Percentiles rank a stretch among this genome's conserved stretches.
These are phyloP conservation scores for Penicillium malachiteum DNA, from an alignment of 495 filamentous ascomycete genomes.

Conservation along the genomic window DNA sequence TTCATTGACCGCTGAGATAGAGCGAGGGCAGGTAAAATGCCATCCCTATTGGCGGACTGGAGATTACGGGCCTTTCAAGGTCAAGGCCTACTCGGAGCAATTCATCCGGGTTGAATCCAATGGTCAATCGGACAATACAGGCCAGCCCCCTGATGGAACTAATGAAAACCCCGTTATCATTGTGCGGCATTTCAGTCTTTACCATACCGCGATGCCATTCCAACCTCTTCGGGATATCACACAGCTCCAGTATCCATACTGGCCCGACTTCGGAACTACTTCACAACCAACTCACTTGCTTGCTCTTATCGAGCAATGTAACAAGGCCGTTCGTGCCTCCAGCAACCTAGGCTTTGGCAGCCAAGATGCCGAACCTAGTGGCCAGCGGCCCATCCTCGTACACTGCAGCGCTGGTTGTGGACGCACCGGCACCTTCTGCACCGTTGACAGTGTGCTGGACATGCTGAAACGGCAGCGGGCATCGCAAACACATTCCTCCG, in stretches of 20 bases:
- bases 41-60: constrained; percentile 88
- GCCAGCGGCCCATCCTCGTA: constrained; percentile 74
- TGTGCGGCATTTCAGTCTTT: constrained; percentile 82
- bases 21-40: constrained; percentile 92
- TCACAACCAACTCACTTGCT: constrained; percentile 85
- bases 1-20: constrained; percentile 92
- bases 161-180: constrained; percentile 70
- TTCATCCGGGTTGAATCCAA: constrained; percentile 67
- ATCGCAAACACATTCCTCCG: constrained; percentile 6
- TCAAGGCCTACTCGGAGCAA: constrained; percentile 77
- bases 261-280: constrained; percentile 95
- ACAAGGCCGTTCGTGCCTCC: constrained; percentile 47
- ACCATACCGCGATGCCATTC: constrained; percentile 75
- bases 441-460: constrained; percentile 89
- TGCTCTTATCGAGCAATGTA: constrained; percentile 81
- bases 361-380: constrained; percentile 54
- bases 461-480: constrained; percentile 81
- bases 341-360: constrained; percentile 31
- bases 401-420: constrained; percentile 97
- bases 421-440: constrained; percentile 93
- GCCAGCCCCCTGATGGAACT: constrained; percentile 21
- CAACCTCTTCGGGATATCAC: constrained; percentile 88
- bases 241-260: constrained; percentile 88
- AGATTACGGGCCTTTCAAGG: constrained; percentile 74
- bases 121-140: constrained; percentile 7